Evolutionary conservation across 257 asterid genomes (phyloP), one percentile per base, ranked within the genome.

Genomic region (Gentiana macrophylla): DNA sequence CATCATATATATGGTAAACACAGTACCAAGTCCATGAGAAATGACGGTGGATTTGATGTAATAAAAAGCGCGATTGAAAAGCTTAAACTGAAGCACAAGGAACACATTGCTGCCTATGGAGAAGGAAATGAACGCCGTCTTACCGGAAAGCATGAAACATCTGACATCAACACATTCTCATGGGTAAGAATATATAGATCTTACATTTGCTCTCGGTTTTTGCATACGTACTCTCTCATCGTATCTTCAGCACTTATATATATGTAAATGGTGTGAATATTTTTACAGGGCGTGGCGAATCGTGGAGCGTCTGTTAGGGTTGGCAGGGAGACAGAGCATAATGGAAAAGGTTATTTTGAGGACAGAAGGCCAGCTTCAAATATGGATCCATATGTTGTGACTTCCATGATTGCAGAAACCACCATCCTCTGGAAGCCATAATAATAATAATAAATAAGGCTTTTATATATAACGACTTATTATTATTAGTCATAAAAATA

Each of bases 241-340:
- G 24, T 24, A 24, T 24, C 24, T 24, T 24, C 24, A 15, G 24
- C 24, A 24, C 24, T 24, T 24, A 24, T 24, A 24, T 24, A 0
- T 24, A 24, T 24, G 24, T 24, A 24, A 24, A 24, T 24, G 24
- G 24, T 24, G 24, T 24, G 1, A 24, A 24, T 24, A 24, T 24
- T 32, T 36, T 47, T 4, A 47, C 65, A 85, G 95, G 95, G 93
- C 0, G 93, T 86, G 63, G 95, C 95, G 3, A 83, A 86, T 37
- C 84, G 93, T 7, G 95, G 95, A 47, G 95, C 93, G 5, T 86
- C 95, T 1, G 77, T 86, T 37, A 64, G 95, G 62, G 89, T 86
- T 2, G 95, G 95, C 12, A 62, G 93, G 73, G 95, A 86, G 3
- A 86, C 95, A 2, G 95, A 86, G 82, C 67, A 74, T 66, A 80